phyloP scores from a whole-genome alignment of 2,329 filamentous ascomycete genomes.

The Alternaria consortialis region DNA sequence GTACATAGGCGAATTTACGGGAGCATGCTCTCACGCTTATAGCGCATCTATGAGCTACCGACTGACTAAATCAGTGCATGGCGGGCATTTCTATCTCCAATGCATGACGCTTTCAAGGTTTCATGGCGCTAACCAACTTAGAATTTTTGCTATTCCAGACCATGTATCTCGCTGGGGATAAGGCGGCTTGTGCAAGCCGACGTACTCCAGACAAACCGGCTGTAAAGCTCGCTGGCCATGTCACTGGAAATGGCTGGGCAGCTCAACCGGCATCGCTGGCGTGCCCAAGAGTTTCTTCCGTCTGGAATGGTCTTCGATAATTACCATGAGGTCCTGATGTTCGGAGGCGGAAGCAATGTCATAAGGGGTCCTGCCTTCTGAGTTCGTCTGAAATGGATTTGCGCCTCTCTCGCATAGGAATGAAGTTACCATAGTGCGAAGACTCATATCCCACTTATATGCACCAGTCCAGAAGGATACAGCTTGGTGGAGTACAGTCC shows the following conservation, averaged over 20 bases:
- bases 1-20: slow-evolving; percentile 14
- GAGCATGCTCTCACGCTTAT: neutral
- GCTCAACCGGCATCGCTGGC: slow-evolving; percentile 23
- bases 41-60: slow-evolving; percentile 2
- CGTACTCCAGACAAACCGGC: neutral
- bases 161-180: neutral
- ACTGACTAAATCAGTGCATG: slow-evolving; percentile 6
- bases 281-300: slow-evolving; percentile 20
- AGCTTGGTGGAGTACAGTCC: slow-evolving; percentile 34
- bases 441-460: slow-evolving; percentile 30
- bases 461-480: slow-evolving; percentile 35
- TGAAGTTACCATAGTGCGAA: slow-evolving; percentile 23
- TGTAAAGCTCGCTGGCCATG: neutral
- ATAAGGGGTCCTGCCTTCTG: slow-evolving; percentile 30
- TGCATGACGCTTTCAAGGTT: neutral
- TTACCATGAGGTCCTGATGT: slow-evolving; percentile 25
- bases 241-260: slow-evolving; percentile 4
- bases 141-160: neutral
- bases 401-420: slow-evolving; percentile 30
- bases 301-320: slow-evolving; percentile 18
- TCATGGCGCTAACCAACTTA: neutral
- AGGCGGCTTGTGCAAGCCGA: neutral
- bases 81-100: neutral
- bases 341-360: slow-evolving; percentile 27
- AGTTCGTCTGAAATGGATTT: slow-evolving; percentile 23